Conservation (phyloP, 78 protist genomes). For the Trichosphaerium sp. region DNA sequence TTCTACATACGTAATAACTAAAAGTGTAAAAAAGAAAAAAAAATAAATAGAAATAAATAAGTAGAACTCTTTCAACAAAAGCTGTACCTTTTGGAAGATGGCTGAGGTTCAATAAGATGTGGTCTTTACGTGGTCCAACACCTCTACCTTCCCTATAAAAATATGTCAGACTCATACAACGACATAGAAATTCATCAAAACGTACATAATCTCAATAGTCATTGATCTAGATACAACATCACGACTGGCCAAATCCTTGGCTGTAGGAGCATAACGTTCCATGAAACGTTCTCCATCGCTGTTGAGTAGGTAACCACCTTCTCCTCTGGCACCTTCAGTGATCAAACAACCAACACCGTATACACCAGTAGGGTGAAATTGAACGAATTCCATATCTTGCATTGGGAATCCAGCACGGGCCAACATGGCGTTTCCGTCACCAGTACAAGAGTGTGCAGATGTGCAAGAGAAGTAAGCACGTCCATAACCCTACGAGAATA, state of each 20-base stretch:
- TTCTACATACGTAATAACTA: too few species aligned
- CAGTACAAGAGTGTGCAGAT: constrained; percentile 98
- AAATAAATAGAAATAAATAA: too few species aligned
- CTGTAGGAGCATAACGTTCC: constrained; percentile 98
- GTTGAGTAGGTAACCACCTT: constrained; percentile 96
- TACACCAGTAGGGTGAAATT: constrained; percentile 99
- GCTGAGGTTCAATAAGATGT: constrained; percentile 87
- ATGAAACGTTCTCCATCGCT: constrained; percentile 95
- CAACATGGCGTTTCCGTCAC: constrained; percentile 98
- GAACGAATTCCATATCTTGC: constrained; percentile 94
- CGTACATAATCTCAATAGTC: constrained; percentile 93
- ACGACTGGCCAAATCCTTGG: constrained; percentile 96
- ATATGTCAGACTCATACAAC: neutral
- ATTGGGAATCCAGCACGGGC: constrained; percentile 64
- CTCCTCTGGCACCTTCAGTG: constrained; percentile 99
- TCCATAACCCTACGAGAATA: constrained; percentile 56
- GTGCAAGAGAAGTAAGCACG: constrained; percentile 88
- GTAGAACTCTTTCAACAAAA: neutral
- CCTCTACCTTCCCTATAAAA: constrained; percentile 41
- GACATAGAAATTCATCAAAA: neutral
- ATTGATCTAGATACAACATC: constrained; percentile 98
- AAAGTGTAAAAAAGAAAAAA: too few species aligned
- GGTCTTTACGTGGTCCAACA: constrained; percentile 86
- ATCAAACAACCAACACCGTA: constrained; percentile 97
- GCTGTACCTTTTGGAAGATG: constrained; percentile 81